Evolutionary conservation across 352 stramenopile species (phyloP).

Genomic region (Globisporangium splendens): DNA sequence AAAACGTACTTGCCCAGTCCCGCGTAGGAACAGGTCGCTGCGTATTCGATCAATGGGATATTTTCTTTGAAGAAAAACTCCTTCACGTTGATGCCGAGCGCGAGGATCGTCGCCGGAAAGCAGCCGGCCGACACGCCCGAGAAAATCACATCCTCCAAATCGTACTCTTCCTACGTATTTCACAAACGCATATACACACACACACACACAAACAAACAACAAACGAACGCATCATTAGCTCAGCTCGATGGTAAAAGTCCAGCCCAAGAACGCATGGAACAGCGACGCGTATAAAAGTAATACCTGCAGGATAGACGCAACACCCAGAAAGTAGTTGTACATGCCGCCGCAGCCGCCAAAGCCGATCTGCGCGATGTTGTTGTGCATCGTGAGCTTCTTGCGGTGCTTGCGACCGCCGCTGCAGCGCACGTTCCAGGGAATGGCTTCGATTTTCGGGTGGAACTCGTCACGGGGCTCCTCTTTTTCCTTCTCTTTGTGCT

Average conservation of each 20-base stretch:
- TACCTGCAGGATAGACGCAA: constrained; percentile 69
- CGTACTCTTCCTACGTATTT: constrained; percentile 58
- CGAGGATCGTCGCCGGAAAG: constrained; percentile 66
- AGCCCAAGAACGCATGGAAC: too few species aligned
- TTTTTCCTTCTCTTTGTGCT: background rate
- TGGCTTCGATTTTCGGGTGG: constrained; percentile 4
- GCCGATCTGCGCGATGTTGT: constrained; percentile 65
- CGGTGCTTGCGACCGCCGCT: constrained; percentile 19
- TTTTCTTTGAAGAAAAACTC: constrained; percentile 87
- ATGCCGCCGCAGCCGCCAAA: constrained; percentile 82
- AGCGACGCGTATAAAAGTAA: too few species aligned
- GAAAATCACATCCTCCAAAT: constrained; percentile 68
- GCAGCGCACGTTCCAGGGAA: constrained; percentile 30
- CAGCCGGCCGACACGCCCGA: constrained; percentile 73
- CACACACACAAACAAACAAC: too few species aligned
- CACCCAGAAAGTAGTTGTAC: constrained; percentile 86
- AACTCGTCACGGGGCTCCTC: constrained; percentile 5
- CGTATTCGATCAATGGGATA: constrained; percentile 63
- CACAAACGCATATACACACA: background rate
- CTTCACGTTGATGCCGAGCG: constrained; percentile 63
- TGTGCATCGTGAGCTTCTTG: constrained; percentile 52
- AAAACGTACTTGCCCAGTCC: constrained; percentile 52
- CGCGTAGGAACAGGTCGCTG: constrained; percentile 47
- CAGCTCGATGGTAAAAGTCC: too few species aligned
- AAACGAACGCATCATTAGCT: too few species aligned